phyloP scores from a whole-genome alignment of 345 rosid species.

The Tarenaya hassleriana region DNA sequence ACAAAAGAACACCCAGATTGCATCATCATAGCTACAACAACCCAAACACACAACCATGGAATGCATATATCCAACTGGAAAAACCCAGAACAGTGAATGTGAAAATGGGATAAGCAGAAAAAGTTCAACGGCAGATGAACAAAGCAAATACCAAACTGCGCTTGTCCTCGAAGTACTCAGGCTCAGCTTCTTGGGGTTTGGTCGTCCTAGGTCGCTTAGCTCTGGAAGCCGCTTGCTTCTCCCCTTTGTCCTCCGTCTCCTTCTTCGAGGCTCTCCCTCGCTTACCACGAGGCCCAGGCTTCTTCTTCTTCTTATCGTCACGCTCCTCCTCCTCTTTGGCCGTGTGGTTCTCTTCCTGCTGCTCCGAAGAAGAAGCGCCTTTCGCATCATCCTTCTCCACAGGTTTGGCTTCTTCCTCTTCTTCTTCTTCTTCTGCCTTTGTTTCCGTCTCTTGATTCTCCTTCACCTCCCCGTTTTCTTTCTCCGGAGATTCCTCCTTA shows the following conservation, averaged over 20 bases:
- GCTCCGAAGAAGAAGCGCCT: conserved; percentile 14
- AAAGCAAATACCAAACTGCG: conserved; percentile 65
- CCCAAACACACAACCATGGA: background rate
- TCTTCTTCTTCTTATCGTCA: conserved; percentile 11
- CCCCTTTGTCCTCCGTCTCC: conserved; percentile 13
- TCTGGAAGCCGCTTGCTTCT: conserved; percentile 31
- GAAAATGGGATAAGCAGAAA: background rate
- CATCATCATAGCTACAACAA: background rate
- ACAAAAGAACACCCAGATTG: background rate
- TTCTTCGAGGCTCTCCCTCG: conserved; percentile 15
- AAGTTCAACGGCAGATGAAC: background rate
- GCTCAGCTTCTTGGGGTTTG: conserved; percentile 51
- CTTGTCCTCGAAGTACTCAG: conserved; percentile 75
- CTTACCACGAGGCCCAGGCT: conserved; percentile 20
- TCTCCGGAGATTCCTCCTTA: conserved; percentile 23
- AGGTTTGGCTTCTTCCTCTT: background rate
- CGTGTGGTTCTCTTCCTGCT: conserved; percentile 12
- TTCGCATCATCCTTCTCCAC: conserved; percentile 6
- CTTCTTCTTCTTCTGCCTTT: background rate
- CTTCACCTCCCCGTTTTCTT: background rate
- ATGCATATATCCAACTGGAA: background rate
- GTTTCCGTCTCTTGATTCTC: conserved; percentile 16
- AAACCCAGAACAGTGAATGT: background rate
- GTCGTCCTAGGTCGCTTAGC: conserved; percentile 50
- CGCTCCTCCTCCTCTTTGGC: background rate